Evolutionary conservation across 305 asterid genomes (phyloP).

Genomic region (Salvia sclarea): DNA sequence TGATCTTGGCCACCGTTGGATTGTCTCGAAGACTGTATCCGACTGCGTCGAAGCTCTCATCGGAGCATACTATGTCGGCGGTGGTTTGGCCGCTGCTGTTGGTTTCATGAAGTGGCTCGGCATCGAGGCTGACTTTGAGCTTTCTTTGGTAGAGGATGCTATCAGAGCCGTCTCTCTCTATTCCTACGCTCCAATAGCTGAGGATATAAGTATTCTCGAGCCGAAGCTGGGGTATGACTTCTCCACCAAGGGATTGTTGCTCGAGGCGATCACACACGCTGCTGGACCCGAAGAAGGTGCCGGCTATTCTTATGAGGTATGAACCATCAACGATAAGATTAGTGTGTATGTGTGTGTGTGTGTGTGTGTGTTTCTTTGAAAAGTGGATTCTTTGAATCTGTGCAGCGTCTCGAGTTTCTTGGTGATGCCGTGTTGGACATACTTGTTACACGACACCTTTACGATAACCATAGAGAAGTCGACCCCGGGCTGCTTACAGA

Average conservation of each 20-base stretch:
- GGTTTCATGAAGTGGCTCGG: slow-evolving; percentile 87
- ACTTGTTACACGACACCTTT: slow-evolving; percentile 76
- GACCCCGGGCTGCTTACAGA: slow-evolving; percentile 96
- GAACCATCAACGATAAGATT: too few relatives aligned
- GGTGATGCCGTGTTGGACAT: slow-evolving; percentile 94
- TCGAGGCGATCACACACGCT: slow-evolving; percentile 88
- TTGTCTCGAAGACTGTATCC: slow-evolving; percentile 82
- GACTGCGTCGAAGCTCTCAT: slow-evolving; percentile 95
- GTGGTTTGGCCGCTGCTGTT: slow-evolving; percentile 74
- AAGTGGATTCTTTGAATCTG: neutral
- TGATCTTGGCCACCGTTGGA: slow-evolving; percentile 92
- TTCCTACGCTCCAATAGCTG: slow-evolving; percentile 57
- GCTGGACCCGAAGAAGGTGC: slow-evolving; percentile 47
- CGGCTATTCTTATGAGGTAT: slow-evolving; percentile 67
- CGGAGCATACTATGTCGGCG: slow-evolving; percentile 88
- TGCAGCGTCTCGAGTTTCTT: slow-evolving; percentile 95
- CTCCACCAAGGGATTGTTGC: slow-evolving; percentile 71
- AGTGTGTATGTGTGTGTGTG: too few relatives aligned
- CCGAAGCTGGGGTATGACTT: slow-evolving; percentile 68
- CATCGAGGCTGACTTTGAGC: slow-evolving; percentile 56
- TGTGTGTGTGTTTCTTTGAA: too few relatives aligned
- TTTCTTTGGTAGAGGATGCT: slow-evolving; percentile 60
- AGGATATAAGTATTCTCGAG: slow-evolving; percentile 60
- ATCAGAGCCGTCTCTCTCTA: slow-evolving; percentile 62
- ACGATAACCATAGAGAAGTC: slow-evolving; percentile 61